Percentiles rank a stretch among this genome's conserved stretches.
Conservation (phyloP, 73 alveolate genomes). For the Paramecium caudatum region DNA sequence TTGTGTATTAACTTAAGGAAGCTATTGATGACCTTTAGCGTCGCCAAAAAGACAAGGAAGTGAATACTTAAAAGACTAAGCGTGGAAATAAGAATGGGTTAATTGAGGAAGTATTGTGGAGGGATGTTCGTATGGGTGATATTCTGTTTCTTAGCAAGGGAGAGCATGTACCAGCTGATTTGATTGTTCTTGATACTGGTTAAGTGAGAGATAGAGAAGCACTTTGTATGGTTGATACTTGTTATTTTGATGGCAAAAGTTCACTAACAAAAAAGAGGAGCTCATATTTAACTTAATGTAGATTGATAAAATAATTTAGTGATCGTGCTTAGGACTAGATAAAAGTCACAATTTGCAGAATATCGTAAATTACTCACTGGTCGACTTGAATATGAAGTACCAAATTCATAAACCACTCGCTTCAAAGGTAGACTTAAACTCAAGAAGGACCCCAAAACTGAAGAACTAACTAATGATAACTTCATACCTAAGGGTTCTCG, state of each 20-base stretch:
- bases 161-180: constrained; percentile 71
- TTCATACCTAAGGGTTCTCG: constrained; percentile 69
- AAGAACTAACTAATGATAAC: constrained; percentile 54
- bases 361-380: constrained; percentile 63
- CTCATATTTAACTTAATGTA: constrained; percentile 56
- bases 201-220: constrained; percentile 72
- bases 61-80: not conserved
- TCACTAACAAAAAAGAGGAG: constrained; percentile 60
- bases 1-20: not conserved
- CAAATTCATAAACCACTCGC: constrained; percentile 1
- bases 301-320: not conserved
- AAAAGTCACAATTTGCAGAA: constrained; percentile 66
- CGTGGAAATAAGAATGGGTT: constrained; percentile 26
- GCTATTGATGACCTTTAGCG: constrained; percentile 6
- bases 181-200: constrained; percentile 71
- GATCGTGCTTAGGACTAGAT: constrained; percentile 46
- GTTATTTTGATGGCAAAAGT: constrained; percentile 68
- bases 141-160: constrained; percentile 58
- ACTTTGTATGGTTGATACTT: constrained; percentile 64
- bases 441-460: constrained; percentile 72
- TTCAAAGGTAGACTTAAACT: constrained; percentile 66
- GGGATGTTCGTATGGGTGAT: constrained; percentile 70
- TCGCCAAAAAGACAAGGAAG: not conserved
- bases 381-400: constrained; percentile 66
- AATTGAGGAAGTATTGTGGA: constrained; percentile 68